Evolutionary conservation across 495 filamentous ascomycete genomes (phyloP).

Genomic region (Neurospora sp.): DNA sequence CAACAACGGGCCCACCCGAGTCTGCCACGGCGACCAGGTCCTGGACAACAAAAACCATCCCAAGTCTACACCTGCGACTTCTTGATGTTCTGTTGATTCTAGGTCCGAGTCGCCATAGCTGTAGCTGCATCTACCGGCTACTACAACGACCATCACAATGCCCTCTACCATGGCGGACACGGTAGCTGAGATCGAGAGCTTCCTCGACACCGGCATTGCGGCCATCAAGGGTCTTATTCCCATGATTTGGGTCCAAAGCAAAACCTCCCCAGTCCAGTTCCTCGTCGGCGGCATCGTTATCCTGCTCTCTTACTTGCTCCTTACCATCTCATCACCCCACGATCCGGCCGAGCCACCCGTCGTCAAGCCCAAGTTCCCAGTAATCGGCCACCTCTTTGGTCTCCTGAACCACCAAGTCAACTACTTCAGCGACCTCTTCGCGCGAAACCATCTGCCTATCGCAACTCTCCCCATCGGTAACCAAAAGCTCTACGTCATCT

Average conservation of each 20-base stretch:
- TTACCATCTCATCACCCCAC: constrained; percentile 2
- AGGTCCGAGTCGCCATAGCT: fast-evolving
- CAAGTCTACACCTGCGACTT: neutral
- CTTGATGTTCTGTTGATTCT: neutral
- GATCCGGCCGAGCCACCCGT: constrained; percentile 15
- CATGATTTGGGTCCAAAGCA: constrained; percentile 16
- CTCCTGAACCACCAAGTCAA: neutral
- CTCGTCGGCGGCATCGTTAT: constrained; percentile 5
- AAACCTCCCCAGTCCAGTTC: constrained; percentile 9
- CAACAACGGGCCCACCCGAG: neutral
- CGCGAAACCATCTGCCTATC: constrained; percentile 13
- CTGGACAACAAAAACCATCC: neutral
- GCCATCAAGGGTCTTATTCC: constrained; percentile 12
- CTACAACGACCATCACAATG: neutral
- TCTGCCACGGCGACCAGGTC: neutral
- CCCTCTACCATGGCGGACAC: neutral
- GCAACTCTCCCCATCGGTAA: constrained; percentile 28
- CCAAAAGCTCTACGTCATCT: constrained; percentile 13
- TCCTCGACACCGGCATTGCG: constrained; percentile 6
- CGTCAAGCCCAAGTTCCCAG: constrained; percentile 6
- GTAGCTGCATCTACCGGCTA: neutral
- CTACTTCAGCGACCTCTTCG: constrained; percentile 7
- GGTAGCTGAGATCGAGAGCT: neutral
- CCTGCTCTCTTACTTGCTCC: neutral
- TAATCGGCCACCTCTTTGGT: constrained; percentile 13